Base-by-base conservation (phyloP, 1,284 basidiomycete species). In the Agroathelia rolfsii region DNA sequence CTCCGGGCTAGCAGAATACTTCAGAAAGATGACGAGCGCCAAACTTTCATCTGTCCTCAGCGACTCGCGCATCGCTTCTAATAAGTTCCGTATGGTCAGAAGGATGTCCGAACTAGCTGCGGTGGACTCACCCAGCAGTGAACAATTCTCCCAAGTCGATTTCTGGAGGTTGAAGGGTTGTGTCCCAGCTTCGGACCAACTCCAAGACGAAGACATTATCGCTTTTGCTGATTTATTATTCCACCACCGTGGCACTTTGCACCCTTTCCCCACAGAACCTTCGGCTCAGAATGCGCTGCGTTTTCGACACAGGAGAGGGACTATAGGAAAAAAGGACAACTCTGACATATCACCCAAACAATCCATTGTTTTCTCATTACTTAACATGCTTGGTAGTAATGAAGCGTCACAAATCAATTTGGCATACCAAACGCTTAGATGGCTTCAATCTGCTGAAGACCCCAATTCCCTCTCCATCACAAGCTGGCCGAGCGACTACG, bases 111-210 rank as follows among this genome's bases (percentile, higher is more conserved):
- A 72, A 11, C 56, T 71, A 37, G 57, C 67, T 4, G 38, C 50
- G 4, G 47, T 52, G 10, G 51, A 52, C 4, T 45, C 55, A 6
- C 63, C 67, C 24, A 49, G 55, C 13, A 52, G 56, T 34, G 50
- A 51, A 3, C 59, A 61, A 16, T 84, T 84, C 39, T 56, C 70
- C 3, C 57, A 54, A 32, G 61, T 61, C 2, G 75, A 81, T 41
- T 90, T 93, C 50, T 93, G 88, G 88, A 67, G 72, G 23, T 58
- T 93, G 45, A 87, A 86, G 47, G 71, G 75, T 12, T 76, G 68
- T 43, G 79, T 90, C 24, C 79, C 79, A 3, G 37, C 61, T 1
- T 43, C 44, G 2, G 55, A 62, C 3, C 55, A 66, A 16, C 53
- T 84, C 17, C 68, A 72, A 23, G 63, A 64, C 22, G 72, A 76